Percentiles rank a stretch among this genome's conserved stretches.
Conservation (phyloP, 148 eudicot genomes). For the Rhododendron williamsianum region DNA sequence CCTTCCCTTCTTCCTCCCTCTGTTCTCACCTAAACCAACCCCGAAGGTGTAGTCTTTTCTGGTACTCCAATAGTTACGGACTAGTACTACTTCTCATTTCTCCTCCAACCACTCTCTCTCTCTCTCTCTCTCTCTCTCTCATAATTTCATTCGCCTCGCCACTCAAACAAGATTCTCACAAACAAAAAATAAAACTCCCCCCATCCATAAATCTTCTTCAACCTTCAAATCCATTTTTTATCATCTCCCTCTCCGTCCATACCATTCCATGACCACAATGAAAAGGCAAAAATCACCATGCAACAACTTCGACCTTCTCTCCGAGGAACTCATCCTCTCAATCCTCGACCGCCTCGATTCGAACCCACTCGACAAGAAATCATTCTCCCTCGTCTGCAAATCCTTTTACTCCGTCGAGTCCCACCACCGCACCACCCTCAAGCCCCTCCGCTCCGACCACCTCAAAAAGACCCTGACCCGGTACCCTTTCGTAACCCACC, state of each 20-base stretch:
- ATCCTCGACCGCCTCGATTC: constrained; percentile 53
- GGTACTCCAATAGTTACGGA: constrained; percentile 10
- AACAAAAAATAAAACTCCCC: background rate
- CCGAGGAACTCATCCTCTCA: constrained; percentile 54
- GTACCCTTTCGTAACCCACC: constrained; percentile 27
- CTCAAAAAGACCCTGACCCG: constrained; percentile 39
- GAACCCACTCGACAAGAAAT: constrained; percentile 49
- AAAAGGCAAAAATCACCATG: constrained; percentile 38
- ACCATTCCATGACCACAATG: constrained; percentile 22
- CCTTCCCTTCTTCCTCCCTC: constrained; percentile 13
- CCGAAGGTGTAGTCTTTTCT: constrained; percentile 17
- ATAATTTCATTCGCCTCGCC: background rate
- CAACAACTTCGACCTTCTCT: constrained; percentile 45
- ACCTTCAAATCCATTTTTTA: background rate
- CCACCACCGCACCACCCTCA: constrained; percentile 47
- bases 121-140: constrained; percentile 6
- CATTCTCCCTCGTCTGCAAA: constrained; percentile 64
- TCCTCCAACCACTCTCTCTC: background rate
- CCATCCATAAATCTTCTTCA: background rate
- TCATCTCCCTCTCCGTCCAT: background rate
- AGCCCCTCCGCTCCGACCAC: constrained; percentile 56
- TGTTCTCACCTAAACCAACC: constrained; percentile 22
- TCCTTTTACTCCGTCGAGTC: constrained; percentile 55
- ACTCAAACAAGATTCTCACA: background rate
- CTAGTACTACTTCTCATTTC: constrained; percentile 5